Evolutionary conservation across 108 stramenopile species (phyloP).

Genomic region (Stephanodiscus minutulus): DNA sequence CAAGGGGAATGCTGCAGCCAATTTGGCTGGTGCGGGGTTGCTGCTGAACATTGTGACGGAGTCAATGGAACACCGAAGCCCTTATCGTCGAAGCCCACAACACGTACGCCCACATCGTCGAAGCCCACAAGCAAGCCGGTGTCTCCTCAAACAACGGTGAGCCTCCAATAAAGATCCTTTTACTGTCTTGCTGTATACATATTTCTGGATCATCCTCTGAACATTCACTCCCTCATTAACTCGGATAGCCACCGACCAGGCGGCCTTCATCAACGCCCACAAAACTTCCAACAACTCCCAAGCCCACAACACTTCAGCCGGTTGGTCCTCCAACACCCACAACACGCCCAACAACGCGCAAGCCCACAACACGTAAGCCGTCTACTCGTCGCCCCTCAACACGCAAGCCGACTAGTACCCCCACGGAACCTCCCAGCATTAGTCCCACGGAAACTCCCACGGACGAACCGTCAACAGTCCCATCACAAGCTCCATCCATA

Average conservation of each 20-base stretch:
- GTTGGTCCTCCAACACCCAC: not conserved
- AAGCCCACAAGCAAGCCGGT: not conserved
- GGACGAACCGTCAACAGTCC: not conserved
- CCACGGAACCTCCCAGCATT: constrained; percentile 1
- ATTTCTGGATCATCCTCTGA: no score
- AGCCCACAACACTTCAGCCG: not conserved
- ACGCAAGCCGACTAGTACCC: constrained; percentile 4
- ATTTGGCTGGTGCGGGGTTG: constrained; percentile 38
- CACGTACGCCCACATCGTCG: not conserved
- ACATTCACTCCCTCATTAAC: not conserved
- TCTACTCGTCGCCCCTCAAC: not conserved
- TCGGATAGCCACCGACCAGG: not conserved
- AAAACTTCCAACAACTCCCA: not conserved
- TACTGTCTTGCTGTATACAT: not conserved
- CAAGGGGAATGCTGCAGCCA: constrained; percentile 32
- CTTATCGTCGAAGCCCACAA: not conserved
- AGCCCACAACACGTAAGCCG: not conserved
- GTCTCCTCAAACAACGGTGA: not conserved
- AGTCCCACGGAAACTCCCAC: not conserved
- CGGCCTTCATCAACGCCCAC: not conserved
- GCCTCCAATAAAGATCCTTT: not conserved
- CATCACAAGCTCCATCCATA: constrained; percentile 2
- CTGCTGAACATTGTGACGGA: constrained; percentile 25
- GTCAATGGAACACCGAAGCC: not conserved
- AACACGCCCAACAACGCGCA: not conserved